Percentiles rank a stretch among this genome's conserved stretches.
These are phyloP conservation scores for Solanum rostratum DNA, from an alignment of 257 asterid genomes.

Conservation along the genomic window DNA sequence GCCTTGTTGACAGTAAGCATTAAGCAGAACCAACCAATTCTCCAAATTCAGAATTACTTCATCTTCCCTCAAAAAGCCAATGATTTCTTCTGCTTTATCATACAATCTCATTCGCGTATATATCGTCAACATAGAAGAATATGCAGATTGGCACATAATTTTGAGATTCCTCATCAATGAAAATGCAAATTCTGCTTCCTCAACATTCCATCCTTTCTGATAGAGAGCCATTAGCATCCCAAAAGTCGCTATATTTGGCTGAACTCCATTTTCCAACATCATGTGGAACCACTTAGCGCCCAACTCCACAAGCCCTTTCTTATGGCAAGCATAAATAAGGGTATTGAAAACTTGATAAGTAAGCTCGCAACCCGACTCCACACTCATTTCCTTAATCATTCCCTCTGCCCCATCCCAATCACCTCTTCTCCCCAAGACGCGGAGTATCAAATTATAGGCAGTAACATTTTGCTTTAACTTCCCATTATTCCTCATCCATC, in stretches of 20 bases:
- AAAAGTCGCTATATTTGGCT: constrained; percentile 74
- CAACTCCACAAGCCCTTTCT: constrained; percentile 47
- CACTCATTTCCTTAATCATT: constrained; percentile 48
- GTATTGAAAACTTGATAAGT: constrained; percentile 54
- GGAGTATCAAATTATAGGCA: constrained; percentile 57
- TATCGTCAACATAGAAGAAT: constrained; percentile 81
- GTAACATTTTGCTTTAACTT: constrained; percentile 49
- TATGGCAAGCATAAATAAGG: constrained; percentile 57
- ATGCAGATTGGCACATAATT: constrained; percentile 56
- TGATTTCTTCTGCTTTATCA: constrained; percentile 61
- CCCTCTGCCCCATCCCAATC: constrained; percentile 63
- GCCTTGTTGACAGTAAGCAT: constrained; percentile 86
- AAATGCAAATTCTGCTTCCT: constrained; percentile 73
- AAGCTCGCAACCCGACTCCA: constrained; percentile 37
- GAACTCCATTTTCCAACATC: constrained; percentile 59
- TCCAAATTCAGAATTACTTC: constrained; percentile 47
- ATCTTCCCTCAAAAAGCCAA: constrained; percentile 55
- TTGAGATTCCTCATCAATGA: constrained; percentile 56
- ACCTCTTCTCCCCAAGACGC: constrained; percentile 61
- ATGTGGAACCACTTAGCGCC: constrained; percentile 58
- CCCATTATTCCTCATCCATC: constrained; percentile 73
- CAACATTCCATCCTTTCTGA: constrained; percentile 57
- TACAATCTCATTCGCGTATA: constrained; percentile 61
- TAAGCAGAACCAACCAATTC: constrained; percentile 83
- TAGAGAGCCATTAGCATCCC: constrained; percentile 88